Conservation (phyloP, 768 basidiomycete genomes). For the Suillus plorans region DNA sequence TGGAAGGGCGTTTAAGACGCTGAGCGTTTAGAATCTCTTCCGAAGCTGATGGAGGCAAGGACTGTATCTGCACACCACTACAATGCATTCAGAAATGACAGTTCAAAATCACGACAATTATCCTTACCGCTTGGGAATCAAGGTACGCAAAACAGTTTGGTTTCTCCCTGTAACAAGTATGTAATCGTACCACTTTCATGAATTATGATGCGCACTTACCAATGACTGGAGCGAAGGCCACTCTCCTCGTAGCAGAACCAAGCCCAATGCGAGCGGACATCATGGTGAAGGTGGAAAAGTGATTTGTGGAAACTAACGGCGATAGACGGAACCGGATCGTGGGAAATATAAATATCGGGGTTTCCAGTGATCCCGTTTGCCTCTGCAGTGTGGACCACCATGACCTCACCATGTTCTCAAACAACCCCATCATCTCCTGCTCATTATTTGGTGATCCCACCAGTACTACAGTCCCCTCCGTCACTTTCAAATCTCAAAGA, state of each 20-base stretch:
- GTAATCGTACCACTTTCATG: constrained; percentile 4
- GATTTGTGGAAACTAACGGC: background rate
- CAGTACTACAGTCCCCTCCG: background rate
- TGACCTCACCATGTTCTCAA: background rate
- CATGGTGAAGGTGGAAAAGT: constrained; percentile 22
- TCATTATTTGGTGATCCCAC: background rate
- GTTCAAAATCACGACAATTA: constrained; percentile 7
- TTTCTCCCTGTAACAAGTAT: constrained; percentile 29
- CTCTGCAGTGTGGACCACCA: background rate
- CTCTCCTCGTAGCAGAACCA: constrained; percentile 53
- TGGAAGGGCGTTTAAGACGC: constrained; percentile 83
- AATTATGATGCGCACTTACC: constrained; percentile 20
- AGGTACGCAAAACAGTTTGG: constrained; percentile 32
- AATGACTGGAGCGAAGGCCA: constrained; percentile 37
- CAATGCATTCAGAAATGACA: constrained; percentile 5
- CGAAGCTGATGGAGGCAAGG: constrained; percentile 57
- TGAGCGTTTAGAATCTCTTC: constrained; percentile 80
- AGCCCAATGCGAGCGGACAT: constrained; percentile 55
- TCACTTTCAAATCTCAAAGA: background rate
- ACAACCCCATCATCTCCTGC: background rate
- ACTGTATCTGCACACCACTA: constrained; percentile 64
- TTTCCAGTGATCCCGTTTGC: no score
- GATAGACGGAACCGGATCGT: constrained; percentile 15
- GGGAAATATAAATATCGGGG: constrained; percentile 11
- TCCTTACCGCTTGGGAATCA: constrained; percentile 42